These are phyloP conservation scores for Ophiosphaerella korrae DNA, from an alignment of 2,329 filamentous ascomycete species.

Conservation along the genomic window DNA sequence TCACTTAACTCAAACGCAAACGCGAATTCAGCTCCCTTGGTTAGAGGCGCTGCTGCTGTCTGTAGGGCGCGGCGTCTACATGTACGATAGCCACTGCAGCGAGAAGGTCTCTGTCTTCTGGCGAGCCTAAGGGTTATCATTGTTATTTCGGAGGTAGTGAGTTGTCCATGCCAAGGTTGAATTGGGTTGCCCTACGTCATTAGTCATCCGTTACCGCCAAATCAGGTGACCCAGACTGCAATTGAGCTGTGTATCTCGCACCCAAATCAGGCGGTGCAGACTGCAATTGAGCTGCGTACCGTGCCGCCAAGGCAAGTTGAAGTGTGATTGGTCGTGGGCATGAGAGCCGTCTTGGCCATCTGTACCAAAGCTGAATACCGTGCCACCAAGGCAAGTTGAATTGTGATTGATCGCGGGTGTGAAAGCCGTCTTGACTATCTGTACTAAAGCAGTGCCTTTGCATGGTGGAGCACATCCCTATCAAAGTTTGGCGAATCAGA, in stretches of 20 bases:
- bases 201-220: no score
- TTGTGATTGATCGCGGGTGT: not conserved
- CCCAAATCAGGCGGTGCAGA: no score
- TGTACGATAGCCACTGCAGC: constrained; percentile 10
- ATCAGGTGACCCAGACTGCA: no score
- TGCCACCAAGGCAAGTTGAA: not conserved
- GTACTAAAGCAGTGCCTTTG: no score
- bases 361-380: not conserved
- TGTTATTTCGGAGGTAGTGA: not conserved
- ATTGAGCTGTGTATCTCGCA: no score
- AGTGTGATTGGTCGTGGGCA: not conserved
- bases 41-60: constrained; percentile 22
- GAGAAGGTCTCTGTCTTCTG: constrained; percentile 21
- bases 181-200: no score
- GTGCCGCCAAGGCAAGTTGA: not conserved
- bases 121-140: constrained; percentile 10
- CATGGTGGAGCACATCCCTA: no score
- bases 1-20: constrained; percentile 62
- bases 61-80: constrained; percentile 31
- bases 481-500: no score
- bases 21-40: constrained; percentile 52
- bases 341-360: not conserved
- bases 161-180: no score
- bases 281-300: not conserved
- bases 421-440: not conserved